Conservation (phyloP, 176 grass and related monocot genomes). For the Zizania latifolia region DNA sequence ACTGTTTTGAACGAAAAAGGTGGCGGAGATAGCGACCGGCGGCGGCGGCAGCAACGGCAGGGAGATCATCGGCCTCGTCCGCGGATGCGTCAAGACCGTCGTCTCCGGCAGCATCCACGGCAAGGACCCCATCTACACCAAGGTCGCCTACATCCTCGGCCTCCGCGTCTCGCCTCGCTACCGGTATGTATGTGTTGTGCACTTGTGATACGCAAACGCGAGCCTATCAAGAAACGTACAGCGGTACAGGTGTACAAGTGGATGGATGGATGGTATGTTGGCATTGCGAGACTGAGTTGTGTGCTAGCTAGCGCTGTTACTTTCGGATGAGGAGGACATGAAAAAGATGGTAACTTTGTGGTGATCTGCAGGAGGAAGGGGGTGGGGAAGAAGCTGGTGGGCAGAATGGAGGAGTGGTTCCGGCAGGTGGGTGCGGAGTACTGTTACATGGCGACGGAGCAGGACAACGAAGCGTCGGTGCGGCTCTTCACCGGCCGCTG, state of each 20-base stretch:
- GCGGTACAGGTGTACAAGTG: background rate
- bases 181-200: constrained; percentile 35
- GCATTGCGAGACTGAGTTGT: background rate
- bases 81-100: constrained; percentile 84
- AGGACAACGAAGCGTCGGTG: constrained; percentile 69
- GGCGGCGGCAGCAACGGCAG: constrained; percentile 13
- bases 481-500: constrained; percentile 72
- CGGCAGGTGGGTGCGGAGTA: constrained; percentile 58
- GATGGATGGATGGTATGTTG: background rate
- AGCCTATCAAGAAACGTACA: background rate
- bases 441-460: constrained; percentile 81
- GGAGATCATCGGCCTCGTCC: constrained; percentile 69
- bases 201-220: background rate
- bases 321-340: background rate
- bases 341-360: background rate
- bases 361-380: constrained; percentile 47
- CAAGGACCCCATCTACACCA: constrained; percentile 45
- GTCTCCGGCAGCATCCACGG: constrained; percentile 30
- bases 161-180: constrained; percentile 73
- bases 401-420: constrained; percentile 73
- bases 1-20: constrained; percentile 44
- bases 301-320: background rate
- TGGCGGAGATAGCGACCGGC: constrained; percentile 43
- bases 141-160: constrained; percentile 80
- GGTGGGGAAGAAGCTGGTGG: constrained; percentile 56